Conservation (phyloP, 768 basidiomycete species). For the Trametes maxima region DNA sequence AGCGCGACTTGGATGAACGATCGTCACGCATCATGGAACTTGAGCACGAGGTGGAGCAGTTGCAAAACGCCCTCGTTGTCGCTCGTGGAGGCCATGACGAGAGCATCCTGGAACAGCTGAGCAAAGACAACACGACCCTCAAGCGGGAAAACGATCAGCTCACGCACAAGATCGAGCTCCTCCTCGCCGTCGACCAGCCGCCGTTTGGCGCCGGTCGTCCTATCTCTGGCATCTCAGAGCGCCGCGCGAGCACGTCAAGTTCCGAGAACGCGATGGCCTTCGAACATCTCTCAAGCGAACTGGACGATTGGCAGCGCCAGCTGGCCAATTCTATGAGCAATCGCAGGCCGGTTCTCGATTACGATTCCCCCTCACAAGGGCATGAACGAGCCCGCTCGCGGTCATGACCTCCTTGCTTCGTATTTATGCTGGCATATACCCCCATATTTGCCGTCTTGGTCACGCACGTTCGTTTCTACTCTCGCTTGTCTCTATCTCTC, state of each 20-base stretch:
- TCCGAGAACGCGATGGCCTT: slow-evolving; percentile 80
- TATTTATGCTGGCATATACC: slow-evolving; percentile 50
- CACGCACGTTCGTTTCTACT: slow-evolving; percentile 49
- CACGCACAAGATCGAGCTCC: slow-evolving; percentile 87
- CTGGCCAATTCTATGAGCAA: slow-evolving; percentile 78
- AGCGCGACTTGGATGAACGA: slow-evolving; percentile 80
- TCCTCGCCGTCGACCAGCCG: slow-evolving; percentile 85
- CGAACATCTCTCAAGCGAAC: slow-evolving; percentile 76
- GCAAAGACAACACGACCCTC: slow-evolving; percentile 76
- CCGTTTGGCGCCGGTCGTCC: slow-evolving; percentile 63
- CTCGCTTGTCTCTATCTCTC: slow-evolving; percentile 21
- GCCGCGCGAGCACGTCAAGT: slow-evolving; percentile 74
- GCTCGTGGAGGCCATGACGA: slow-evolving; percentile 79
- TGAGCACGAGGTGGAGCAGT: slow-evolving; percentile 75
- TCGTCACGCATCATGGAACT: slow-evolving; percentile 77
- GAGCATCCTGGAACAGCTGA: slow-evolving; percentile 77
- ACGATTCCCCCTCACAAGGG: slow-evolving; percentile 57
- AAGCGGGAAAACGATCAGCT: slow-evolving; percentile 87
- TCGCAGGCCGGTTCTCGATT: slow-evolving; percentile 71
- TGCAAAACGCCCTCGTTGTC: slow-evolving; percentile 71
- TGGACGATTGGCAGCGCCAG: slow-evolving; percentile 87
- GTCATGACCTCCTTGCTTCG: slow-evolving; percentile 38
- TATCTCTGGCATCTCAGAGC: slow-evolving; percentile 57
- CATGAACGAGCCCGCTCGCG: slow-evolving; percentile 65
- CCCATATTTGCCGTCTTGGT: slow-evolving; percentile 39